phyloP scores from a whole-genome alignment of 495 filamentous ascomycete genomes.

The Rostrohypoxylon terebratum region DNA sequence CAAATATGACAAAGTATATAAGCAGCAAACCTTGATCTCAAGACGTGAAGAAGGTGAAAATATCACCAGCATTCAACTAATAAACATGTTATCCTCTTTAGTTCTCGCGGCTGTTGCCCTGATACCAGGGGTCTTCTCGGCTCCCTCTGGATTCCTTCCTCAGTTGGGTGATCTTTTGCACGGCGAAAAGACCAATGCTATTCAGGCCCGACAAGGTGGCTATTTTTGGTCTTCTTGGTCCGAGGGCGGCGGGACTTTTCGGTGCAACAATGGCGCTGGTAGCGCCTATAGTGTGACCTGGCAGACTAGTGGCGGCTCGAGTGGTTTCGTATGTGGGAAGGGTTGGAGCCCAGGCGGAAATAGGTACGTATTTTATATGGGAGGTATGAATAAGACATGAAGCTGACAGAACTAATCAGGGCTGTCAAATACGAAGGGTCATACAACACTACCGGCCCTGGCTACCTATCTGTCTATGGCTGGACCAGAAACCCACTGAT shows the following conservation, averaged over 20 bases:
- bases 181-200: conserved; percentile 50
- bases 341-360: conserved; percentile 67
- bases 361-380: conserved; percentile 50
- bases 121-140: conserved; percentile 53
- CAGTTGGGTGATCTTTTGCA: conserved; percentile 54
- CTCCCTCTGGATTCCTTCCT: conserved; percentile 53
- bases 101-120: conserved; percentile 54
- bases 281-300: conserved; percentile 66
- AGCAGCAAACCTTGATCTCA: neutral
- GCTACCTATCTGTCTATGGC: conserved; percentile 71
- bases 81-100: conserved; percentile 56
- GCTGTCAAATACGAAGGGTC: conserved; percentile 65
- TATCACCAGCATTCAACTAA: conserved; percentile 21
- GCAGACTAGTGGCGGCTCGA: conserved; percentile 59
- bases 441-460: conserved; percentile 68
- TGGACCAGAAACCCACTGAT: conserved; percentile 73
- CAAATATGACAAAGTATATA: conserved; percentile 34
- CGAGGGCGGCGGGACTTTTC: conserved; percentile 63
- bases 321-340: conserved; percentile 71
- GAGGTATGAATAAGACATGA: neutral
- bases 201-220: conserved; percentile 57
- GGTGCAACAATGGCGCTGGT: conserved; percentile 63
- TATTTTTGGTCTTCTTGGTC: conserved; percentile 73
- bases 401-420: conserved; percentile 48
- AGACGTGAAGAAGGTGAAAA: neutral